Conservation (phyloP, 2,329 filamentous ascomycete genomes). For the Fusarium tanahbumbuense region DNA sequence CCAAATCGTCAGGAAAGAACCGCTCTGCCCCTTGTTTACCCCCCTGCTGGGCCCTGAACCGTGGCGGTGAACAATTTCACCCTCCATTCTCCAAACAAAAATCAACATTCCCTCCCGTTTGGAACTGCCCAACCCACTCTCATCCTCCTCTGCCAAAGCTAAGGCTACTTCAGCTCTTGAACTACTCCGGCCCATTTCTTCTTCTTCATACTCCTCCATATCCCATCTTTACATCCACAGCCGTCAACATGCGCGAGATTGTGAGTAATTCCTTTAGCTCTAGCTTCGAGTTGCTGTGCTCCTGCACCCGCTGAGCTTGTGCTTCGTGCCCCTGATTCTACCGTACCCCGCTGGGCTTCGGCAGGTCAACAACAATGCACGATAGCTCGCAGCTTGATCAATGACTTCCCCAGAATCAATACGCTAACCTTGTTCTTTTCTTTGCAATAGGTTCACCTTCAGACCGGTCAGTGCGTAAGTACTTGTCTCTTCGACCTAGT, state of each 20-base stretch:
- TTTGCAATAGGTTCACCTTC: constrained; percentile 92
- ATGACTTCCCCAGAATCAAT: constrained; percentile 40
- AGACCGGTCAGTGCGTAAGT: constrained; percentile 98
- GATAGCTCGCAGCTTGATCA: constrained; percentile 25
- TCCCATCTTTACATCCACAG: constrained; percentile 40
- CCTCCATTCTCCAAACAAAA: constrained; percentile 50
- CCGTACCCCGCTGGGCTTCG: constrained; percentile 48
- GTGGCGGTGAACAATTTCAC: constrained; percentile 54
- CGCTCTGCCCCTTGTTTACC: constrained; percentile 44
- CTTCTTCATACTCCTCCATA: constrained; percentile 43
- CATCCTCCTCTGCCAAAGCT: constrained; percentile 49
- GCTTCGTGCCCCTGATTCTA: constrained; percentile 52
- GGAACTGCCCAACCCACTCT: constrained; percentile 47
- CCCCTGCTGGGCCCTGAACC: constrained; percentile 38
- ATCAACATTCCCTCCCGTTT: constrained; percentile 51
- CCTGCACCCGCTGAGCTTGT: constrained; percentile 9
- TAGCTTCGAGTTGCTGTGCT: constrained; percentile 17
- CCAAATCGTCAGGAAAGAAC: constrained; percentile 38
- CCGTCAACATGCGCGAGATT: constrained; percentile 74
- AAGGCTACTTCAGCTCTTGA: constrained; percentile 49
- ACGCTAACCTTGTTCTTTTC: constrained; percentile 65
- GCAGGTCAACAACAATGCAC: constrained; percentile 28
- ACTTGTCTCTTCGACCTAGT: constrained; percentile 12
- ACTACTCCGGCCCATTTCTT: constrained; percentile 44
- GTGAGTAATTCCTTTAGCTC: constrained; percentile 59